Percentiles rank a stretch among this genome's conserved stretches.
Conservation (phyloP, 108 stramenopile genomes). For the Bacterosira constricta region DNA sequence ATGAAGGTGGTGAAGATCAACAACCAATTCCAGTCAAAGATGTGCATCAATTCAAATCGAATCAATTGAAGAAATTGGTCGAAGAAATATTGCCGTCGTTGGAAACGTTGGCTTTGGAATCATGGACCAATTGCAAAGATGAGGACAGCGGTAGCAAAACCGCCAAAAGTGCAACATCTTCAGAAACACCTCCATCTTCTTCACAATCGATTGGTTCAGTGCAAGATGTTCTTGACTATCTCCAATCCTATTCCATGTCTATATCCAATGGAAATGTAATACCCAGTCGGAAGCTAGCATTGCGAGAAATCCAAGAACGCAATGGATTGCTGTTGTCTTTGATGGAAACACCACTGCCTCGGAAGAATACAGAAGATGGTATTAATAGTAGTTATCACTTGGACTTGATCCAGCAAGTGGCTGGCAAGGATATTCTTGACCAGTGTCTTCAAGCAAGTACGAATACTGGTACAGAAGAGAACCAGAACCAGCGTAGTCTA, state of each 20-base stretch:
- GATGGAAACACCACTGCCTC: background rate
- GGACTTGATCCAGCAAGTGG: slow-evolving; percentile 39
- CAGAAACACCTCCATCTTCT: no score
- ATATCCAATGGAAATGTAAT: slow-evolving; percentile 54
- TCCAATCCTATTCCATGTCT: slow-evolving; percentile 61
- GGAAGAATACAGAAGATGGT: background rate
- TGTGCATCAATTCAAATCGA: slow-evolving; percentile 45
- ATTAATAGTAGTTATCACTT: slow-evolving; percentile 13
- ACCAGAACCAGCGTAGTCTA: background rate
- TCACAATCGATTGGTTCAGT: slow-evolving; percentile 1
- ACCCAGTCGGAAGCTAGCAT: slow-evolving; percentile 56
- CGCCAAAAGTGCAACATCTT: background rate
- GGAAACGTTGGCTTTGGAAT: slow-evolving; percentile 9
- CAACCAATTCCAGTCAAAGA: slow-evolving; percentile 50
- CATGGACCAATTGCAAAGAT: background rate
- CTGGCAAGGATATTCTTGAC: slow-evolving; percentile 15
- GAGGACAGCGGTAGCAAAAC: background rate
- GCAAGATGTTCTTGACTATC: slow-evolving; percentile 36
- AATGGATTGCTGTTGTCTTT: slow-evolving; percentile 56
- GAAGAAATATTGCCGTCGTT: slow-evolving; percentile 60
- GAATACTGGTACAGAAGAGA: background rate
- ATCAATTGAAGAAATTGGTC: slow-evolving; percentile 49
- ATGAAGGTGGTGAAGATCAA: background rate
- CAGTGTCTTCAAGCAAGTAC: background rate
- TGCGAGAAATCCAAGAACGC: slow-evolving; percentile 57